A percentile compares a stretch with the other conserved stretches of the same genome.
phyloP scores from a whole-genome alignment of 345 rosid species.

The Conringia planisiliqua region DNA sequence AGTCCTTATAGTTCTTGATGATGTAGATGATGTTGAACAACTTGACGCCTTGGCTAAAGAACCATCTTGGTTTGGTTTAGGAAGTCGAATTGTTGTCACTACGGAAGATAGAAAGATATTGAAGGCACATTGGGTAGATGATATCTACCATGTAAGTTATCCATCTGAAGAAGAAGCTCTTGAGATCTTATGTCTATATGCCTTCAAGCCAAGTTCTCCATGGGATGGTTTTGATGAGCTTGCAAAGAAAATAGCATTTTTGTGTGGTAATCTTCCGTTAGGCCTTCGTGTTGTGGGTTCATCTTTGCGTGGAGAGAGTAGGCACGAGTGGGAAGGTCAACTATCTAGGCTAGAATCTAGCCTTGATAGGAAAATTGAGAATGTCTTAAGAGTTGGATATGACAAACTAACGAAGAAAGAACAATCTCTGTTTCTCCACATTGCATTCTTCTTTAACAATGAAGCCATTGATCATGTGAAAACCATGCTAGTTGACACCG shows the following conservation, averaged over 20 bases:
- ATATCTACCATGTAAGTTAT: not conserved
- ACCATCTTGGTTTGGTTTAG: constrained; percentile 41
- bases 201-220: constrained; percentile 2
- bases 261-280: constrained; percentile 33
- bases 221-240: not conserved
- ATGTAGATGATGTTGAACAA: constrained; percentile 44
- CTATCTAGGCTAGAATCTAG: constrained; percentile 11
- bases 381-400: constrained; percentile 23
- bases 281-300: constrained; percentile 38
- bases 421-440: constrained; percentile 32
- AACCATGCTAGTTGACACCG: not conserved
- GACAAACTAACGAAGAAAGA: constrained; percentile 19
- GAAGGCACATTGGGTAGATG: not conserved
- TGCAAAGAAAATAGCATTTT: not conserved
- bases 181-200: constrained; percentile 1
- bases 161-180: constrained; percentile 15
- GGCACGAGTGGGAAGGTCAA: constrained; percentile 21
- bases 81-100: constrained; percentile 54
- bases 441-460: constrained; percentile 36
- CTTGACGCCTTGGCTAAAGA: constrained; percentile 44
- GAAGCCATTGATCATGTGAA: not conserved
- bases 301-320: not conserved
- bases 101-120: constrained; percentile 39
- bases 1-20: constrained; percentile 46
- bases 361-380: constrained; percentile 17